Evolutionary conservation across 768 basidiomycete species (phyloP).

Genomic region (Tremella mesenterica): DNA sequence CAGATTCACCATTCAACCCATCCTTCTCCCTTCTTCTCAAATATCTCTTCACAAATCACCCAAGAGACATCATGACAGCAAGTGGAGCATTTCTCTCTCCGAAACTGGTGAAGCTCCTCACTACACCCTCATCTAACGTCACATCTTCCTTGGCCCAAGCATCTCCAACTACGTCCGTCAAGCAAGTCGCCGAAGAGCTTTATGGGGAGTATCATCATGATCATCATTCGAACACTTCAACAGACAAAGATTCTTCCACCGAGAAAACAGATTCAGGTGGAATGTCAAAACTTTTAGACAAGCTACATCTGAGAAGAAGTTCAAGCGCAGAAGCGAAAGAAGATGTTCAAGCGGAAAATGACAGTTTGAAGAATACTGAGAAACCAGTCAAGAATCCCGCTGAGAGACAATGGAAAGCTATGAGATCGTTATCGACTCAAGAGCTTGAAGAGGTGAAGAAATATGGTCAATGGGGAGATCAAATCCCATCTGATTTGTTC

Average conservation of each 20-base stretch:
- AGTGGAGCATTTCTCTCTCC: background rate
- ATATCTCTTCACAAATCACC: no score
- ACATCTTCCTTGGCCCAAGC: background rate
- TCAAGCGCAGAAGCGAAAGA: constrained; percentile 4
- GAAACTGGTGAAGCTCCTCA: background rate
- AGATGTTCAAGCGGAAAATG: constrained; percentile 1
- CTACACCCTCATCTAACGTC: background rate
- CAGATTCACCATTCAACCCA: no score
- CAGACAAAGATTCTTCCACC: background rate
- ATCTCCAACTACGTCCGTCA: background rate
- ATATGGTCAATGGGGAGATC: constrained; percentile 13
- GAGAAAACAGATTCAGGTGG: constrained; percentile 8
- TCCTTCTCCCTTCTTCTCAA: no score
- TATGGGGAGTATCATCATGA: constrained; percentile 13
- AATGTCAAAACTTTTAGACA: constrained; percentile 21
- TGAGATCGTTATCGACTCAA: constrained; percentile 4
- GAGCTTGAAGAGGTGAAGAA: constrained; percentile 14
- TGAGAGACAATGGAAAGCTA: constrained; percentile 11
- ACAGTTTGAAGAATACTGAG: background rate
- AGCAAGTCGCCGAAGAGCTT: constrained; percentile 6
- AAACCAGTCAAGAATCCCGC: constrained; percentile 13
- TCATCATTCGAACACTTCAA: constrained; percentile 3
- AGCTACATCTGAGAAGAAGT: constrained; percentile 19
- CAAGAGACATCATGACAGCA: no score
- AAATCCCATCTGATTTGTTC: constrained; percentile 13